Conservation (phyloP, 495 filamentous ascomycete genomes). For the Neurospora sp. region DNA sequence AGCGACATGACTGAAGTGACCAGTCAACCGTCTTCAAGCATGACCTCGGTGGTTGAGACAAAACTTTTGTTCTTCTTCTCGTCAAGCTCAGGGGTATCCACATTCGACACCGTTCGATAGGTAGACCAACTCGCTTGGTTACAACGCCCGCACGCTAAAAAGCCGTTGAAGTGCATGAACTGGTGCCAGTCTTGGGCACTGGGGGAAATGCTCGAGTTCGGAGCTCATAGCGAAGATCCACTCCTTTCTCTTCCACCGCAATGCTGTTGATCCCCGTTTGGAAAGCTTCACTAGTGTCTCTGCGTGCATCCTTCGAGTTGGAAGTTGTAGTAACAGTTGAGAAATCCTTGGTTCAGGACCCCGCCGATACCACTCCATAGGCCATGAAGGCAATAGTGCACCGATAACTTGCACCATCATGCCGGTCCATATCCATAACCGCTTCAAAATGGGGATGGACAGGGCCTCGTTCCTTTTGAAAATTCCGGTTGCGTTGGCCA, state of each 20-base stretch:
- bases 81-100: not conserved
- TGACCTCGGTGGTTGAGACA: not conserved
- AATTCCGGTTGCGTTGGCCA: not conserved
- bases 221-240: not conserved
- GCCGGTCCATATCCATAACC: not conserved
- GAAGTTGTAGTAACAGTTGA: not conserved
- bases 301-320: not conserved
- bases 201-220: not conserved
- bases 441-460: not conserved
- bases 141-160: not conserved
- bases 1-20: not conserved
- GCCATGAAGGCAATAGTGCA: not conserved
- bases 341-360: not conserved
- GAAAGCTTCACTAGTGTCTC: not conserved
- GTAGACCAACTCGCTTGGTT: not conserved
- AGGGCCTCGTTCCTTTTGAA: not conserved
- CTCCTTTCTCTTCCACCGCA: not conserved
- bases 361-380: not conserved
- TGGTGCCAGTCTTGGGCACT: not conserved
- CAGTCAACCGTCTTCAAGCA: not conserved
- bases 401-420: not conserved
- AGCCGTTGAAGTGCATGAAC: not conserved
- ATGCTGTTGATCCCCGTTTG: not conserved
- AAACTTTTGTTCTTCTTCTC: not conserved
- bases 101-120: too few species aligned